phyloP scores from a whole-genome alignment of 2,329 filamentous ascomycete genomes.

The Talaromyces sp. region DNA sequence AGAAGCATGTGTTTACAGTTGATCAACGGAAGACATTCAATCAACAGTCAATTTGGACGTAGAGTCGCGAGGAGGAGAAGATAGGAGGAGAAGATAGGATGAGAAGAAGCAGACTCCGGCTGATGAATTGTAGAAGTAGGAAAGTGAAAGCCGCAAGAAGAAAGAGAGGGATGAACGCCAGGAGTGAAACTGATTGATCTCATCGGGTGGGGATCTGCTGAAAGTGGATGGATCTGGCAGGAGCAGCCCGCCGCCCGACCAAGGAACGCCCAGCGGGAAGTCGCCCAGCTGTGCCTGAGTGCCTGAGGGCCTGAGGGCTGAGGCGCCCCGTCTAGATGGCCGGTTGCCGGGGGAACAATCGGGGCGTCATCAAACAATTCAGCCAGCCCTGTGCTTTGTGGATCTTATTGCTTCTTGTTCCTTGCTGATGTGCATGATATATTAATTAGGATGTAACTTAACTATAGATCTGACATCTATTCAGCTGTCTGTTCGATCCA shows the following conservation, averaged over 20 bases:
- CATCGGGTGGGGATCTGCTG: constrained; percentile 1
- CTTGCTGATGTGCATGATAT: constrained; percentile 10
- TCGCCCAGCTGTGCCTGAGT: background rate
- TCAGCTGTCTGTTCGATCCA: background rate
- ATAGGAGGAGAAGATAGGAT: background rate
- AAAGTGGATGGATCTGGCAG: background rate
- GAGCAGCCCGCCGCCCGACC: background rate
- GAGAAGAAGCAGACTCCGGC: background rate
- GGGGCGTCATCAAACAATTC: background rate
- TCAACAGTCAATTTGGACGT: background rate
- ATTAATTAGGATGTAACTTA: background rate
- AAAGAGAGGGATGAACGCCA: background rate
- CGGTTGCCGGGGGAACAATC: constrained; percentile 15
- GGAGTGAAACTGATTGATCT: background rate
- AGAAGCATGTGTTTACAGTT: constrained; percentile 4
- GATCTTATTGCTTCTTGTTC: background rate
- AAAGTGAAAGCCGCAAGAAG: background rate
- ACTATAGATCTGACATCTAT: background rate
- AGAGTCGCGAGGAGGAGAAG: background rate
- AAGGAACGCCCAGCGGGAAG: background rate
- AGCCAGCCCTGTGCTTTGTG: constrained; percentile 12
- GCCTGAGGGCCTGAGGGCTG: constrained; percentile 1
- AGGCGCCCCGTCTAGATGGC: background rate
- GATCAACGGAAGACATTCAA: background rate
- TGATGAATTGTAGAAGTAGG: background rate